Base-by-base conservation (phyloP, 2,329 filamentous ascomycete species). In the Curvularia sp. region DNA sequence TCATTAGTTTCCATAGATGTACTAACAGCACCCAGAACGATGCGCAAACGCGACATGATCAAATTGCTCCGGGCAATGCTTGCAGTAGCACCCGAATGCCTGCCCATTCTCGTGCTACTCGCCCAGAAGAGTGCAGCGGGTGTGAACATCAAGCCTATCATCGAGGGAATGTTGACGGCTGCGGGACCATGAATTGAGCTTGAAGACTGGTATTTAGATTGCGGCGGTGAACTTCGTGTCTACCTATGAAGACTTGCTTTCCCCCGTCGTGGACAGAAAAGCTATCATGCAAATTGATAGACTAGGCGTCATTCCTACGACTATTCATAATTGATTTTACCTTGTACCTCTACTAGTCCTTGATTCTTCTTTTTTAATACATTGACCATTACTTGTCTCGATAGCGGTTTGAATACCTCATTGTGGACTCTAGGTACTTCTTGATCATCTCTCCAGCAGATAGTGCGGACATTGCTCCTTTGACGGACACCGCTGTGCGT, bases 121-220 rank as follows among this genome's bases (percentile, higher is more conserved):
- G 53, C 61, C 12, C 60, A 66, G 27, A 64, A 68, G 52, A 72
- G 68, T 55, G 66, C 65, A 41, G 64, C 61, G 8, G 71, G 71
- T 18, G 58, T 52, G 9, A 66, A 70, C 46, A 61, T 73, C 42
- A 66, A 66, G 45, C 55, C 63, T 7, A 48, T 68, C 38, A 55
- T 63, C 12, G 61, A 66, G 9, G 27, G 19, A 5, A 61, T 61
- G 59, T 12, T 59, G 25, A 34, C 43, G 34, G 48, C 46, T n/a
- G 56, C 50, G 1, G 63, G 54, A 45, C 25, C 48, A 12, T 66
- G 49, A 64, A 39, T 13, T 18, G 49, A 50, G 30, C 18, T 46
- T 34, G 49, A 48, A 18, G 46, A 42, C 15, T 55, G 43, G 43
- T 32, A 46, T 41, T 49, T 57, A 39, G 36, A 59, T 48, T 18